Conservation (phyloP, 1,139 yeast genomes). For the Protomyces inouyei region DNA sequence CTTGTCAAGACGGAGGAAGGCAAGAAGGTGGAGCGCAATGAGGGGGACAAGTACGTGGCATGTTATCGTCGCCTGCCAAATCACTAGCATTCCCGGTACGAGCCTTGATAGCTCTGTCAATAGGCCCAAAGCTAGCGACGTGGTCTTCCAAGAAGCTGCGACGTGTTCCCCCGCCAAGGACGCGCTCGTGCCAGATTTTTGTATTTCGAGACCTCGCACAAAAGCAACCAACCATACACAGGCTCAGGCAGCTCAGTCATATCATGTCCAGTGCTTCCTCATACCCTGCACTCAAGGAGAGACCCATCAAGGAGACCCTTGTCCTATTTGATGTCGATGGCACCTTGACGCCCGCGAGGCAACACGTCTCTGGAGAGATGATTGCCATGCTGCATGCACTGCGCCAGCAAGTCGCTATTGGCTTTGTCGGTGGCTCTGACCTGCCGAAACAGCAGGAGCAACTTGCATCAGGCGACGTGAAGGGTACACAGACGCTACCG, state of each 20-base stretch:
- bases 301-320: conserved; percentile 42
- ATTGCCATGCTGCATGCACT: conserved; percentile 61
- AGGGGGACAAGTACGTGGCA: conserved; percentile 81
- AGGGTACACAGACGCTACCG: conserved; percentile 18
- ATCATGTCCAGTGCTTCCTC: conserved; percentile 15
- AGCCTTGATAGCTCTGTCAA: no score
- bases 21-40: conserved; percentile 85
- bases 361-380: conserved; percentile 75
- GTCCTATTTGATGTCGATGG: conserved; percentile 98
- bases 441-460: conserved; percentile 92
- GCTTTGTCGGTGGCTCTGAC: conserved; percentile 98
- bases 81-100: background rate
- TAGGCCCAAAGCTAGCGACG: no score
- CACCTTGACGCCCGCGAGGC: conserved; percentile 96
- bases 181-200: no score
- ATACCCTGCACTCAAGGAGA: conserved; percentile 38
- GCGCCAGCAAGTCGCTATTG: conserved; percentile 87
- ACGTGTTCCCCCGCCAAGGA: no score
- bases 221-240: background rate
- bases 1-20: conserved; percentile 93
- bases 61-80: conserved; percentile 61
- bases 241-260: background rate
- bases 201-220: background rate
- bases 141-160: no score
- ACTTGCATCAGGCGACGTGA: conserved; percentile 57